Base-by-base conservation (phyloP, 2,329 filamentous ascomycete species). In the Ampelomyces quisqualis region DNA sequence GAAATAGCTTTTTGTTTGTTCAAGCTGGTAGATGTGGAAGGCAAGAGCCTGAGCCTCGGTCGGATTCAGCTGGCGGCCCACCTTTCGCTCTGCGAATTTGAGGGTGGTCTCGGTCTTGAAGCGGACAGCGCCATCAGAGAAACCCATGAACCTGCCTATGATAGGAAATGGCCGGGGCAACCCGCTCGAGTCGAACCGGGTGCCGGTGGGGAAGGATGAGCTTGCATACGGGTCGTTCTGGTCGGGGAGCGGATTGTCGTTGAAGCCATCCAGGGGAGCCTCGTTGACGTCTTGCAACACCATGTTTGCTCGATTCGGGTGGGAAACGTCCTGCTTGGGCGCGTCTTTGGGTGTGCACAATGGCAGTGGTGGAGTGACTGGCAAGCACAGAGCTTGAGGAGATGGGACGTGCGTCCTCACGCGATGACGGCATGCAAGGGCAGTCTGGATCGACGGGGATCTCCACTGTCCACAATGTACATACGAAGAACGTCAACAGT, bases 21-120 rank as follows among this genome's bases (percentile, higher is more conserved):
- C 53, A 4, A 62, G 58, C 28, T 69, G 62, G 15, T 69, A 66
- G 19, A 68, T 55, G 43, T 73, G 67, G 40, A 51, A 67, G 8
- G 70, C 67, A 9, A 75, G 51, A 1, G 71, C 70, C 35, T 73
- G 68, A 5, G 68, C 60, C 53, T 76, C 73, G 9, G 71, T 66
- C 14, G 65, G 57, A 5, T 60, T 61, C 9, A 74, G 34, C 1
- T 65, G 58, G 8, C 73, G 65, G 4, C 64, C 56, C 7, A 74
- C 39, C 9, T 67, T 55, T 20, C 57, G 45, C 53, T 65, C 47
- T 32, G 55, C 57, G 47, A 60, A 55, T 35, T 58, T 51, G 21
- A 74, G 58, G 1, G 58, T 63, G 2, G 56, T 51, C 22, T 62
- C 57, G 4, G 67, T 49, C 33, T 60, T 64, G 46, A 57, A 57